A percentile compares a stretch with the other conserved stretches of the same genome.
Evolutionary conservation across 2,329 filamentous ascomycete species (phyloP).

Genomic region (Colletotrichum spinosum): DNA sequence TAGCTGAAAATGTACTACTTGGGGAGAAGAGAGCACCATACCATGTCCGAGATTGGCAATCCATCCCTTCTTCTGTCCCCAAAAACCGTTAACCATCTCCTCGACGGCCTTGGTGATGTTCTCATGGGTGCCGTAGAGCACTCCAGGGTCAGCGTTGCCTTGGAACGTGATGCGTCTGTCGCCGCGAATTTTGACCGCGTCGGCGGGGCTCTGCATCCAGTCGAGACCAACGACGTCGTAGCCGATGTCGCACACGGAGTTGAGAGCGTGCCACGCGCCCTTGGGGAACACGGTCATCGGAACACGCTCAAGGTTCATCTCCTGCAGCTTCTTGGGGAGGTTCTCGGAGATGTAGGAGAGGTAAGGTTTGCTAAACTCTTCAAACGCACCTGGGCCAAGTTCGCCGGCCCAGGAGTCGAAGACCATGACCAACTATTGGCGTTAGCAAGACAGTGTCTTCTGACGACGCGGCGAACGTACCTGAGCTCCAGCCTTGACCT

Average conservation of each 20-base stretch:
- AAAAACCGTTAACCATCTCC: constrained; percentile 89
- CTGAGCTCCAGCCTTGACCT: constrained; percentile 94
- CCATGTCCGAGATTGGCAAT: constrained; percentile 97
- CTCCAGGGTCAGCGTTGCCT: constrained; percentile 94
- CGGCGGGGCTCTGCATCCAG: constrained; percentile 90
- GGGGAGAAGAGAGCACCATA: constrained; percentile 55
- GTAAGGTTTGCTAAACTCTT: constrained; percentile 87
- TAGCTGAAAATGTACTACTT: not conserved
- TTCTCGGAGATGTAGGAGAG: constrained; percentile 85
- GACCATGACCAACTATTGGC: constrained; percentile 82
- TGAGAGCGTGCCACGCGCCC: constrained; percentile 94
- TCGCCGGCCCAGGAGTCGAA: constrained; percentile 99
- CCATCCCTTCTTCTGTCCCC: constrained; percentile 89
- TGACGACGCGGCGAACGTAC: constrained; percentile 52
- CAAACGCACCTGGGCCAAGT: constrained; percentile 85
- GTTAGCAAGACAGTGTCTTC: constrained; percentile 1
- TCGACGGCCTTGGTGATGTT: constrained; percentile 86
- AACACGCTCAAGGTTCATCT: constrained; percentile 81
- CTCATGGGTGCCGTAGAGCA: constrained; percentile 86
- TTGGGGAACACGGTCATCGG: constrained; percentile 99
- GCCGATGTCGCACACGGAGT: constrained; percentile 86
- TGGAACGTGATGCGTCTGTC: constrained; percentile 83
- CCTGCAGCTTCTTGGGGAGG: constrained; percentile 78
- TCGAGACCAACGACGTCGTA: constrained; percentile 96
- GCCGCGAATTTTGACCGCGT: constrained; percentile 83